phyloP scores from a whole-genome alignment of 768 basidiomycete genomes.

The Dioszegia hungarica region DNA sequence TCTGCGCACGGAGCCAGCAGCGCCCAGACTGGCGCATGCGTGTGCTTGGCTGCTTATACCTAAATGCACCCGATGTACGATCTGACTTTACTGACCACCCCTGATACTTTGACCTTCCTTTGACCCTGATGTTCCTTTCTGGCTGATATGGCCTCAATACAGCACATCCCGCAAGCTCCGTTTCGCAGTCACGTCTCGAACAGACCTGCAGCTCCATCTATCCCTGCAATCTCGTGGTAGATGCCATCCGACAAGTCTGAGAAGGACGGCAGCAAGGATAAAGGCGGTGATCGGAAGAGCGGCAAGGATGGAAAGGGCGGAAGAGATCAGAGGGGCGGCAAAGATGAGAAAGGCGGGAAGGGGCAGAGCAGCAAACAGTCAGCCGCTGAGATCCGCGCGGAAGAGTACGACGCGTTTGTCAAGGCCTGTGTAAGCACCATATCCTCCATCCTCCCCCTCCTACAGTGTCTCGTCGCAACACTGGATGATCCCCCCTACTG shows the following conservation, averaged over 20 bases:
- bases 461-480: neutral
- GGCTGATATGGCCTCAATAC: too few relatives aligned
- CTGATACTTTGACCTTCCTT: too few relatives aligned
- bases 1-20: too few relatives aligned
- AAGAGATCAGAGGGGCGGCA: neutral
- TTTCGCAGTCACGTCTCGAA: too few relatives aligned
- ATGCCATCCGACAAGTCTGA: too few relatives aligned
- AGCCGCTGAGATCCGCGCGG: conserved; percentile 1
- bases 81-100: too few relatives aligned
- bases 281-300: neutral
- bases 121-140: too few relatives aligned
- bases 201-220: too few relatives aligned
- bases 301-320: neutral
- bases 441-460: neutral
- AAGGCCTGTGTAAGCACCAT: neutral
- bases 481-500: neutral
- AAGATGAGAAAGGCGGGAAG: neutral
- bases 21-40: too few relatives aligned
- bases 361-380: neutral
- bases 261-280: neutral
- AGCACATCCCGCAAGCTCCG: too few relatives aligned
- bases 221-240: too few relatives aligned
- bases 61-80: too few relatives aligned
- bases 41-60: neutral
- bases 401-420: neutral